Conservation (phyloP, 192 early-diverging fungal genomes). For the Paraglomus occultum region DNA sequence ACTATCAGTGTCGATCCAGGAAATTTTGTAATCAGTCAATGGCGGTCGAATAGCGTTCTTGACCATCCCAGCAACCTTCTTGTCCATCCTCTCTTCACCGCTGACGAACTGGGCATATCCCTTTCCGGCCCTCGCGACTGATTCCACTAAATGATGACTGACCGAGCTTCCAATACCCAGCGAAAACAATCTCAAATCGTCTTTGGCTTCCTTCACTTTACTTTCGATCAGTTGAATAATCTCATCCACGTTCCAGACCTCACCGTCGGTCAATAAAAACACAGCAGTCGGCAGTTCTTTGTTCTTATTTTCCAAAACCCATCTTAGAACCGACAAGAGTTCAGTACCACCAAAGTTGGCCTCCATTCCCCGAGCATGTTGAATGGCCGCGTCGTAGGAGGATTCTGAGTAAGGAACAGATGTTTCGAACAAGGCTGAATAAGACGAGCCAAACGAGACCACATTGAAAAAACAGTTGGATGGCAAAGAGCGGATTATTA, state of each 20-base stretch:
- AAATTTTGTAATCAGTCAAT: conserved; percentile 46
- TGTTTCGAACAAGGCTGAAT: conserved; percentile 38
- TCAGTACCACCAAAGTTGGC: conserved; percentile 50
- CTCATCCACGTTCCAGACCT: conserved; percentile 47
- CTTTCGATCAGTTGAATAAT: conserved; percentile 35
- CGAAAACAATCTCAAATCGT: conserved; percentile 45
- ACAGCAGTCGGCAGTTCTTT: conserved; percentile 45
- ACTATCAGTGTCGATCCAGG: not conserved
- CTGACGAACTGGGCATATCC: conserved; percentile 50
- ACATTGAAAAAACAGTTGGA: conserved; percentile 47
- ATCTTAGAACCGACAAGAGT: conserved; percentile 38
- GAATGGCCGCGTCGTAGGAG: conserved; percentile 35
- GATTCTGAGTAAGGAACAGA: conserved; percentile 37
- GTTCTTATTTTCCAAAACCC: conserved; percentile 28
- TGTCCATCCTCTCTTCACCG: conserved; percentile 49
- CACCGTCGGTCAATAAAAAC: conserved; percentile 46
- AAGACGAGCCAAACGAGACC: conserved; percentile 45
- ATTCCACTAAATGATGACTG: conserved; percentile 49
- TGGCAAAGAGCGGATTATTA: conserved; percentile 52
- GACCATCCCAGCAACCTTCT: conserved; percentile 51
- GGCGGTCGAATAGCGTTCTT: no score
- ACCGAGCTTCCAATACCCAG: conserved; percentile 48
- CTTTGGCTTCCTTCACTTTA: conserved; percentile 6
- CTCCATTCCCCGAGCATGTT: conserved; percentile 33
- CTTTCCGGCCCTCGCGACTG: conserved; percentile 47